These are phyloP conservation scores for Cutaneotrichosporon sp. DNA, from an alignment of 1,284 basidiomycete genomes.

Conservation along the genomic window DNA sequence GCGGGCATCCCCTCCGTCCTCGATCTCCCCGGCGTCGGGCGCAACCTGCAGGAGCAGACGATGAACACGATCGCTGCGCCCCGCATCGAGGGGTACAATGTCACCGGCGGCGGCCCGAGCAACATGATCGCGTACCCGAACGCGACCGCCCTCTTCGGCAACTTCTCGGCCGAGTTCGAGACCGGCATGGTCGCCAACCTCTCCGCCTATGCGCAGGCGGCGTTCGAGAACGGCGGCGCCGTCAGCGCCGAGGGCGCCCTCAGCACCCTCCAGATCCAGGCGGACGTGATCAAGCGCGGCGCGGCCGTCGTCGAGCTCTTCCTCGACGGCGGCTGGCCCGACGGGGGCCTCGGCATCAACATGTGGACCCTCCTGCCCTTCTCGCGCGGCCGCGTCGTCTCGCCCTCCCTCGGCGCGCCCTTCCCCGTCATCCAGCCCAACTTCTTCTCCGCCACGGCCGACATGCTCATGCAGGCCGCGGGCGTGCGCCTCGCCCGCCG, in stretches of 20 bases:
- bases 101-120: conserved; percentile 23
- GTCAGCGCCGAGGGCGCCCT: conserved; percentile 26
- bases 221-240: conserved; percentile 30
- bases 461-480: conserved; percentile 47
- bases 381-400: conserved; percentile 54
- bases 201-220: conserved; percentile 23
- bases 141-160: conserved; percentile 24
- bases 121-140: conserved; percentile 35
- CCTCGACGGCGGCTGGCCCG: conserved; percentile 39
- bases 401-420: conserved; percentile 61
- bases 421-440: conserved; percentile 62
- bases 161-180: not conserved
- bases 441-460: conserved; percentile 35
- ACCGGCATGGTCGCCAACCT: not conserved
- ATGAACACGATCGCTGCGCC: conserved; percentile 36
- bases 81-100: conserved; percentile 39
- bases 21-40: conserved; percentile 67
- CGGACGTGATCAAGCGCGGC: conserved; percentile 36
- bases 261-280: conserved; percentile 36
- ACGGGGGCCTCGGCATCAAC: conserved; percentile 36
- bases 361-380: conserved; percentile 46
- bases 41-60: conserved; percentile 70
- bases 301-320: conserved; percentile 43
- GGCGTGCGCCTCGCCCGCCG: conserved; percentile 41
- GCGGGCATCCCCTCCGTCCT: conserved; percentile 58